Conservation (phyloP, 441 rosid species). For the Geranium incanum region DNA sequence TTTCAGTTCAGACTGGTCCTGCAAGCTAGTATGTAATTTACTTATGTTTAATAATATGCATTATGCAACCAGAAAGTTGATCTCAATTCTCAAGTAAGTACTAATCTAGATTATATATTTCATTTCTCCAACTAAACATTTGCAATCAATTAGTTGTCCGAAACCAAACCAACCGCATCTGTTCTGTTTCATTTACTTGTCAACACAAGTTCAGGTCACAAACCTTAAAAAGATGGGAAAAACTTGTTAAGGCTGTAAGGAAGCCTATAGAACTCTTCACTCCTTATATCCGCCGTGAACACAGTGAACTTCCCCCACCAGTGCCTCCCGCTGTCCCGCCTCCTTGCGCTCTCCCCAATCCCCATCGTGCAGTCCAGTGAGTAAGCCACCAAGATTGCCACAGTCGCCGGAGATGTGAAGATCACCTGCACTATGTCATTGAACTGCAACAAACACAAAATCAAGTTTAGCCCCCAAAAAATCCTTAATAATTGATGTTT, state of each 20-base stretch:
- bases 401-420: slow-evolving; percentile 77
- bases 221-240: slow-evolving; percentile 51
- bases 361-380: slow-evolving; percentile 73
- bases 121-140: too few relatives aligned
- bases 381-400: slow-evolving; percentile 75
- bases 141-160: too few relatives aligned
- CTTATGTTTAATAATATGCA: too few relatives aligned
- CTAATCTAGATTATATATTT: too few relatives aligned
- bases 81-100: too few relatives aligned
- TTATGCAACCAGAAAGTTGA: too few relatives aligned
- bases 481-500: too few relatives aligned
- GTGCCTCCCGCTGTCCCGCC: slow-evolving; percentile 89
- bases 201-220: neutral
- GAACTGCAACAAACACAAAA: slow-evolving; percentile 44
- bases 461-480: too few relatives aligned
- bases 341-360: slow-evolving; percentile 34
- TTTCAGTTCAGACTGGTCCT: too few relatives aligned
- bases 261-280: slow-evolving; percentile 77
- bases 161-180: neutral
- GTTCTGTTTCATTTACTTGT: neutral
- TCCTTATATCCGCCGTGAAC: slow-evolving; percentile 66
- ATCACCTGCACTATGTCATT: slow-evolving; percentile 84
- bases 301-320: slow-evolving; percentile 91
- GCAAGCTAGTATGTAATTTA: too few relatives aligned
- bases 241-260: slow-evolving; percentile 84